Conservation (phyloP, 768 basidiomycete genomes). For the Hygrophorus pudorinus region DNA sequence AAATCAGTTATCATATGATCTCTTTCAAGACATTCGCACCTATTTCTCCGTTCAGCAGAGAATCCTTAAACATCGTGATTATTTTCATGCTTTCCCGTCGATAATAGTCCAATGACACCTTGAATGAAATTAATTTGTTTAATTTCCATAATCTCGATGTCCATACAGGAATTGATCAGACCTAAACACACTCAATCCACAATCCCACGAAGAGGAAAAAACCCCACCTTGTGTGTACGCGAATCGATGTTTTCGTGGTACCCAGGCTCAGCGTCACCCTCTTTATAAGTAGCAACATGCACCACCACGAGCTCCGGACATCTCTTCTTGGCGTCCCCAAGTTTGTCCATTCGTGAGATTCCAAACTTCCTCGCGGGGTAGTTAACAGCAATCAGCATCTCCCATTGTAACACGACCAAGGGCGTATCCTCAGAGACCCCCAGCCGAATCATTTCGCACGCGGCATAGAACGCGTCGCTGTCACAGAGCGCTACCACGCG, state of each 20-base stretch:
- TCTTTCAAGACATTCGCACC: slow-evolving; percentile 33
- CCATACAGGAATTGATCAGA: no score
- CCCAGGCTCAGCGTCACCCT: slow-evolving; percentile 77
- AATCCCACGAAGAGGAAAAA: slow-evolving; percentile 1
- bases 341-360: slow-evolving; percentile 83
- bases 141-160: no score
- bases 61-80: slow-evolving; percentile 69
- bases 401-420: slow-evolving; percentile 84
- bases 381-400: slow-evolving; percentile 85
- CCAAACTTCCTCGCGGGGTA: slow-evolving; percentile 91
- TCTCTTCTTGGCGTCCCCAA: slow-evolving; percentile 72
- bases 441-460: slow-evolving; percentile 80
- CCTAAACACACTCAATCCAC: not conserved
- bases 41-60: slow-evolving; percentile 70
- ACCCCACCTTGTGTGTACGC: slow-evolving; percentile 78
- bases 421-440: slow-evolving; percentile 50
- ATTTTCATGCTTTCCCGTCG: slow-evolving; percentile 86
- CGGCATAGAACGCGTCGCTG: slow-evolving; percentile 77
- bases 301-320: slow-evolving; percentile 81
- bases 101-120: slow-evolving; percentile 93
- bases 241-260: slow-evolving; percentile 90
- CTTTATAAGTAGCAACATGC: slow-evolving; percentile 92
- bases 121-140: not conserved
- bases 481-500: slow-evolving; percentile 87
- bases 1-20: not conserved